phyloP scores from a whole-genome alignment of 805 yeast species.

The Brettanomyces nanus region DNA sequence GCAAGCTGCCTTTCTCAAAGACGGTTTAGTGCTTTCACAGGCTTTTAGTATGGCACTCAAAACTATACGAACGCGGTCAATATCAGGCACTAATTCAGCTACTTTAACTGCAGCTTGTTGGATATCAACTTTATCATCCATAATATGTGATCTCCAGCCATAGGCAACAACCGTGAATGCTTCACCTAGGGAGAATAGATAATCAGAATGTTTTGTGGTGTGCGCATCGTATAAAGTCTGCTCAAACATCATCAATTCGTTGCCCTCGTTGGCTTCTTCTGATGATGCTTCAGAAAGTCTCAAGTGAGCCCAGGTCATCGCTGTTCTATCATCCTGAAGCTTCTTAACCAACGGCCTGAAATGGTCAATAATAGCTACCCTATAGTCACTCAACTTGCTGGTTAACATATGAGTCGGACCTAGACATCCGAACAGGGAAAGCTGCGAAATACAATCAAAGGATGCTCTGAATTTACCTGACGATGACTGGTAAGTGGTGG shows the following conservation, averaged over 20 bases:
- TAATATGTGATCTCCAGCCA: slow-evolving; percentile 64
- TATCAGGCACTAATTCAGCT: slow-evolving; percentile 7
- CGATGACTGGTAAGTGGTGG: slow-evolving; percentile 17
- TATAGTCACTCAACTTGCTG: slow-evolving; percentile 15
- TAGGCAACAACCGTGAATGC: slow-evolving; percentile 62
- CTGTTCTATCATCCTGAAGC: slow-evolving; percentile 47
- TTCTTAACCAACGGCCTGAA: slow-evolving; percentile 38
- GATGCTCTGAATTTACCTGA: slow-evolving; percentile 18
- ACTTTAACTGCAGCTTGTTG: slow-evolving; percentile 22
- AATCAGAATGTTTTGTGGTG: slow-evolving; percentile 65
- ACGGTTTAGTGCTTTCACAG: slow-evolving; percentile 62
- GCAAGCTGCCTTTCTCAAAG: slow-evolving; percentile 67
- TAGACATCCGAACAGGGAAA: slow-evolving; percentile 37
- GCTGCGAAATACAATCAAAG: slow-evolving; percentile 34
- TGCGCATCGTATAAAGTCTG: slow-evolving; percentile 47
- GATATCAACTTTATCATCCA: slow-evolving; percentile 48
- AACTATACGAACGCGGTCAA: slow-evolving; percentile 22
- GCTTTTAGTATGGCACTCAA: slow-evolving; percentile 43
- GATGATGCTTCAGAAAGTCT: slow-evolving; percentile 29
- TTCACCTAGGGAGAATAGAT: slow-evolving; percentile 74
- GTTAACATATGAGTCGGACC: slow-evolving; percentile 26
- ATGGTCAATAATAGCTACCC: slow-evolving; percentile 19
- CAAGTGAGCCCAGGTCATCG: slow-evolving; percentile 47
- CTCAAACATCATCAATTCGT: slow-evolving; percentile 27
- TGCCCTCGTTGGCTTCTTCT: slow-evolving; percentile 10